Evolutionary conservation across 495 filamentous ascomycete genomes (phyloP).

Genomic region (Physcia stellaris): DNA sequence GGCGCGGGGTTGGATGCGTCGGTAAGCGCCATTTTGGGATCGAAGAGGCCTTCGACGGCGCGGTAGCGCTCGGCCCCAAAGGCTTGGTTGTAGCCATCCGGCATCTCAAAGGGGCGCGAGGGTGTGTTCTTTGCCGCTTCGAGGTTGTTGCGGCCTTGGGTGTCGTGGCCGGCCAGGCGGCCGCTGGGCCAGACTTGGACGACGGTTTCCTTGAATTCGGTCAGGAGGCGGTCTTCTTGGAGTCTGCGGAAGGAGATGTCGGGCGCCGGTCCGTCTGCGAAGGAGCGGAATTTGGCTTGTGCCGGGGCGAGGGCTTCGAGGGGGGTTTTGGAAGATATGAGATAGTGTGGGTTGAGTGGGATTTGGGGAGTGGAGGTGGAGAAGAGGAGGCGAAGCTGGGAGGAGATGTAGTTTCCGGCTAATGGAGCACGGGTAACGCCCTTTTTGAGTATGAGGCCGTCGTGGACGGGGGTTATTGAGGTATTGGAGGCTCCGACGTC

Average conservation of each 20-base stretch:
- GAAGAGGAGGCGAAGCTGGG: slow-evolving; percentile 74
- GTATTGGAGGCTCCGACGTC: slow-evolving; percentile 87
- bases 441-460: slow-evolving; percentile 86
- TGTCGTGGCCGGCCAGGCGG: slow-evolving; percentile 42
- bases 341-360: slow-evolving; percentile 71
- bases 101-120: slow-evolving; percentile 87
- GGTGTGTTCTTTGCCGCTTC: slow-evolving; percentile 51
- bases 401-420: slow-evolving; percentile 78
- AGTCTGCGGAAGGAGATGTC: slow-evolving; percentile 59
- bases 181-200: slow-evolving; percentile 87
- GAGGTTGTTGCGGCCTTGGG: slow-evolving; percentile 46
- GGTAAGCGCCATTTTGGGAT: slow-evolving; percentile 52
- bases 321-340: slow-evolving; percentile 69
- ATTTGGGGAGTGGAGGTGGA: slow-evolving; percentile 60
- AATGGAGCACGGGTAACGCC: slow-evolving; percentile 70
- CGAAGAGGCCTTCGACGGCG: slow-evolving; percentile 78
- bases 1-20: slow-evolving; percentile 34
- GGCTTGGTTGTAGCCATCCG: slow-evolving; percentile 86
- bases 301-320: slow-evolving; percentile 80
- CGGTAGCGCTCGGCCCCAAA: slow-evolving; percentile 77
- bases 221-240: slow-evolving; percentile 85
- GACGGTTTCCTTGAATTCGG: slow-evolving; percentile 94
- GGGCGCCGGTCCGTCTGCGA: slow-evolving; percentile 46
- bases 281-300: slow-evolving; percentile 54
- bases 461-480: slow-evolving; percentile 81